Evolutionary conservation across 225 moss, liverwort and hornwort species (phyloP).

Genomic region (Physcomitrium patens): DNA sequence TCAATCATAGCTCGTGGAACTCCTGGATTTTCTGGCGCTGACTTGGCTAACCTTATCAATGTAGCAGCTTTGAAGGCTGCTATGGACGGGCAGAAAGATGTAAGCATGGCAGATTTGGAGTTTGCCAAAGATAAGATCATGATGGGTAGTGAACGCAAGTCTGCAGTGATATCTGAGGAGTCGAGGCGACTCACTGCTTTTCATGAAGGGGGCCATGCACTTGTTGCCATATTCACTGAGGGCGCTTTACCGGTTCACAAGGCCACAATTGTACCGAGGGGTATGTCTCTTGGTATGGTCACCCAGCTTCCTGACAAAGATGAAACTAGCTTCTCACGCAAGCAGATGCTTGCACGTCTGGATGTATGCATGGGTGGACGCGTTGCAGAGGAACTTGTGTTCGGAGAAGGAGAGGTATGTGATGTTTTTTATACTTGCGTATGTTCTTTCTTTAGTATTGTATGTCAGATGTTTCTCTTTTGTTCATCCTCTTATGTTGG

Average conservation of each 20-base stretch:
- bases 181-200: constrained; percentile 78
- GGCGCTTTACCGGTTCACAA: constrained; percentile 83
- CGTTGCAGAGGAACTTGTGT: constrained; percentile 82
- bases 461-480: not conserved
- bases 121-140: constrained; percentile 87
- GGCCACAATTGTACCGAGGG: constrained; percentile 82
- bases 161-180: constrained; percentile 83
- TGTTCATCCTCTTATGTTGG: not conserved
- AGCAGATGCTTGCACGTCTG: constrained; percentile 82
- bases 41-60: constrained; percentile 78
- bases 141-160: constrained; percentile 91
- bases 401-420: constrained; percentile 77
- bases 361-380: constrained; percentile 94
- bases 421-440: not conserved
- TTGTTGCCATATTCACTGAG: constrained; percentile 76
- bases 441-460: not conserved
- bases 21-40: constrained; percentile 87
- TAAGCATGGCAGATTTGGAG: constrained; percentile 71
- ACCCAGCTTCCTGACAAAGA: constrained; percentile 83
- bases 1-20: constrained; percentile 80
- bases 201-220: constrained; percentile 85
- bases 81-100: constrained; percentile 79
- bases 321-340: constrained; percentile 79
- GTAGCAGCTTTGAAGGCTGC: constrained; percentile 82
- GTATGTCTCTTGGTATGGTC: constrained; percentile 87